Base-by-base conservation (phyloP, 495 filamentous ascomycete species). In the Penicillium pancosmium region DNA sequence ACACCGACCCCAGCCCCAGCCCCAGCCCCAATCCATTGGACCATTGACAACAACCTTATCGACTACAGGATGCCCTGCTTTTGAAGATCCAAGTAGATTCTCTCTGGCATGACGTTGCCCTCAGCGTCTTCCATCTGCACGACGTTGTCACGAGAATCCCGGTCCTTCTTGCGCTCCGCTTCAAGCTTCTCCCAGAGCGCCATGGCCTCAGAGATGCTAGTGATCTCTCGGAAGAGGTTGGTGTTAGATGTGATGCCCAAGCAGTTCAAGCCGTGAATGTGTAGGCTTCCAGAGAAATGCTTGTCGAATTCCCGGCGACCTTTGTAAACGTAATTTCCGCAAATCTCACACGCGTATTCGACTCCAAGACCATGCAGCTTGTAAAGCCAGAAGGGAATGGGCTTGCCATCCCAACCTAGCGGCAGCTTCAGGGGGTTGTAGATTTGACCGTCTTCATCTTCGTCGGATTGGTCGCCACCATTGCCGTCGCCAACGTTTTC, bases 361-460 rank as follows among this genome's bases (percentile, higher is more conserved):
- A 97, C 92, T 9, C 94, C 94, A 9, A 98, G 80, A 12, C 94
- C 94, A 68, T 98, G 94, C 15, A 98, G 80, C 66, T 97, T 93
- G 81, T 97, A 98, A 3, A 98, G 85, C 94, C 94, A 98, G 79
- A 93, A 98, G 13, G 94, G 94, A 66, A 98, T 98, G 15, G 94
- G 94, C 69, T 98, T 98, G 36, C 95, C 93, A 64, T 98, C 94
- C 94, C 94, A 98, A 5, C 91, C 93, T 16, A 98, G 80, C 6
- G 94, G 94, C 8, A 98, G 80, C 65, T 98, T 98, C 58, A 98
- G 82, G 1, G 94, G 94, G 70, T 98, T 98, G 82, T 97, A 97
- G 59, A 98, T 88, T 62, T 86, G 23, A 13, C 92, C 56, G 94
- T 91, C 23, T 92, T 86, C 82, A 10, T 76, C 72, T 19, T 93